Base-by-base conservation (phyloP, 2,329 filamentous ascomycete species). In the Raffaelea ambrosiae region DNA sequence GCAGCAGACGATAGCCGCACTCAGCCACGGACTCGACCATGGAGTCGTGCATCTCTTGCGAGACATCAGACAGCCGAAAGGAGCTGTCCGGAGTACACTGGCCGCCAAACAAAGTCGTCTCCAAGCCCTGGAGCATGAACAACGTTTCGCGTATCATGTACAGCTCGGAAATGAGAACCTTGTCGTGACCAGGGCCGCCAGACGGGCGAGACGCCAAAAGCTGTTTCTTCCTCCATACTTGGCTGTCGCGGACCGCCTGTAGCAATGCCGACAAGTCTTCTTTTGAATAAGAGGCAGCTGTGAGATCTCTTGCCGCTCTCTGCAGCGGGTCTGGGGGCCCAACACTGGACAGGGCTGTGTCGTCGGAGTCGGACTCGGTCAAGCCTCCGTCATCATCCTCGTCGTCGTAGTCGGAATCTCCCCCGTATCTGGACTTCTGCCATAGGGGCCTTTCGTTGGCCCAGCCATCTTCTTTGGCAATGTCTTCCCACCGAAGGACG, bases 111-210 rank as follows among this genome's bases (percentile, higher is more conserved):
- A 95, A 60, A 2, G 81, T 83, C 3, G 86, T 91, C 5, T 82
- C 76, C 4, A 93, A 68, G 1, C 90, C 90, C 47, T 81, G 78
- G 0, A 97, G 74, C 87, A 96, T 94, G 57, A 88, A 91, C 1
- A 96, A 69, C 0, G 81, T 77, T 59, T 97, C 89, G 43, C 88
- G 79, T 22, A 90, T 68, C 11, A 83, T 70, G 53, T 90, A 81
- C 1, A 86, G 69, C 60, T 95, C 90, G 0, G 84, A 78, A 5
- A 91, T 69, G 2, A 64, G 57, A 1, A 69, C 48, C 46, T 23
- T 57, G 5, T 20, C 26, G 26, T n/a, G n/a, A n/a, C 22, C 39
- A 3, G 13, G 21, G n/a, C 5, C 31, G n/a, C n/a, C n/a, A n/a
- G n/a, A n/a, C n/a, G n/a, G n/a, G n/a, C n/a, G n/a, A n/a, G n/a